Percentiles rank a stretch among this genome's conserved stretches.
Evolutionary conservation across 2,329 filamentous ascomycete species (phyloP).

Genomic region (Tolypocladium album): DNA sequence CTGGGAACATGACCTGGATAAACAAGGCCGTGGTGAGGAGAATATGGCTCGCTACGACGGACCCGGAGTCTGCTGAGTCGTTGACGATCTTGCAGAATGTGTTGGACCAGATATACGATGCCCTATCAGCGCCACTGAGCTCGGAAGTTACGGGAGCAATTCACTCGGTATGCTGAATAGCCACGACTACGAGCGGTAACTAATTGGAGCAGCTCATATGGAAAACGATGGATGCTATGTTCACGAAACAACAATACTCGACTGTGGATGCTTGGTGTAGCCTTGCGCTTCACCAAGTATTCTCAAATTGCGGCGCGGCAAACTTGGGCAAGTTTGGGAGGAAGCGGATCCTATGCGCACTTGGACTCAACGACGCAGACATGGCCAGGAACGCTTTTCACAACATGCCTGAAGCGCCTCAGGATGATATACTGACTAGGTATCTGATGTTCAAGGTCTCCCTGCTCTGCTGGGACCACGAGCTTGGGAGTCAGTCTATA

Average conservation of each 20-base stretch:
- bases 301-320: constrained; percentile 51
- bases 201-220: constrained; percentile 55
- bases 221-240: constrained; percentile 60
- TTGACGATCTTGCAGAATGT: constrained; percentile 13
- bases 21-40: constrained; percentile 60
- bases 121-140: constrained; percentile 36
- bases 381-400: constrained; percentile 30
- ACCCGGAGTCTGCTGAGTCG: constrained; percentile 18
- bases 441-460: constrained; percentile 70
- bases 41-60: constrained; percentile 51
- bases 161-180: constrained; percentile 44
- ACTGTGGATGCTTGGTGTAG: constrained; percentile 60
- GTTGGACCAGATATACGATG: constrained; percentile 27
- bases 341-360: constrained; percentile 61
- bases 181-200: neutral
- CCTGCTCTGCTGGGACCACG: constrained; percentile 45
- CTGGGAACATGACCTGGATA: constrained; percentile 46
- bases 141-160: constrained; percentile 53
- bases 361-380: constrained; percentile 31
- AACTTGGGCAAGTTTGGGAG: constrained; percentile 61
- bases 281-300: constrained; percentile 55
- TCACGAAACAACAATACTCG: constrained; percentile 39
- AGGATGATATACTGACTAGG: constrained; percentile 52
- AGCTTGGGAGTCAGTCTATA: constrained; percentile 53
- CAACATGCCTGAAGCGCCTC: constrained; percentile 46